Evolutionary conservation across 2,329 filamentous ascomycete genomes (phyloP).

Genomic region (Gaeumannomyces sp.): DNA sequence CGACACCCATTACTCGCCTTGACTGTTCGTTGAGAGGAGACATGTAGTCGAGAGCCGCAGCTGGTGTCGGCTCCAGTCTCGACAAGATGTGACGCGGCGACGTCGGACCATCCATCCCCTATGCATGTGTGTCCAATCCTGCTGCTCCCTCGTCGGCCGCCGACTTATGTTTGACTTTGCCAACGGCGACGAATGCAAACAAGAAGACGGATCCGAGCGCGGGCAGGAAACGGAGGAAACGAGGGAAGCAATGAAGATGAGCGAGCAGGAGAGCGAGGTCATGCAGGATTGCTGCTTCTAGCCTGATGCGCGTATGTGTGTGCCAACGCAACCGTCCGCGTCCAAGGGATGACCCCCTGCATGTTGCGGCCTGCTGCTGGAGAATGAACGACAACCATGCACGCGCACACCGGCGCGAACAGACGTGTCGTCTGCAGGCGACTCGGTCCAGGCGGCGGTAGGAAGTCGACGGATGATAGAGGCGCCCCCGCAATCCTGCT

Average conservation of each 20-base stretch:
- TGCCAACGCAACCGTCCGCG: not conserved
- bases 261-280: not conserved
- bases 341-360: constrained; percentile 1
- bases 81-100: not conserved
- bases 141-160: not conserved
- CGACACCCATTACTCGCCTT: not conserved
- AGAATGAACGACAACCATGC: too few relatives aligned
- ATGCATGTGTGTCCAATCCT: not conserved
- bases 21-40: not conserved
- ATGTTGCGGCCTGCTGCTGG: not conserved
- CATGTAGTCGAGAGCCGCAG: not conserved
- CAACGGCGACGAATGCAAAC: not conserved
- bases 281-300: not conserved
- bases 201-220: not conserved
- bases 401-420: not conserved
- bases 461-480: too few relatives aligned
- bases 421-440: not conserved
- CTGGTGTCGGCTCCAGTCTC: not conserved
- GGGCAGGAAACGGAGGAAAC: not conserved
- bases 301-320: too few relatives aligned
- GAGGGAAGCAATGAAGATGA: not conserved
- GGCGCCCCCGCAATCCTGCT: too few relatives aligned
- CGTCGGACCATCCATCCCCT: not conserved
- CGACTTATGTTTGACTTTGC: not conserved
- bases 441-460: too few relatives aligned